Evolutionary conservation across 148 eudicot species (phyloP).

Genomic region (Hydrangea macrophylla): DNA sequence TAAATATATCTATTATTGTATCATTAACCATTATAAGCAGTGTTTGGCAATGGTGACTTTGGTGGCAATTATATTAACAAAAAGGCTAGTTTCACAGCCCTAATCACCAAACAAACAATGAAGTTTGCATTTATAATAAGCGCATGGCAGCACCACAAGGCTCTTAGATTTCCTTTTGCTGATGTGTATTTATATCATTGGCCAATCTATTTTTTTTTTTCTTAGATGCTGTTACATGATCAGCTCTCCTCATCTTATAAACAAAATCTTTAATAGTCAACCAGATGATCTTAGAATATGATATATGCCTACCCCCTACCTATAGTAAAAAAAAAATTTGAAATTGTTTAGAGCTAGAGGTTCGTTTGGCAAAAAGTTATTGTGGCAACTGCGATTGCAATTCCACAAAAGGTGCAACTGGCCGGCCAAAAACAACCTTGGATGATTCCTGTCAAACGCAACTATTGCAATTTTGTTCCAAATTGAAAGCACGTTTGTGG

Average conservation of each 20-base stretch:
- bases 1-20: background rate
- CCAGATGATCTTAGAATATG: background rate
- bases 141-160: background rate
- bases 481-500: too few species aligned
- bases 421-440: too few species aligned
- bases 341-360: background rate
- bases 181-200: background rate
- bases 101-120: background rate
- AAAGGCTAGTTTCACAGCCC: slow-evolving; percentile 4
- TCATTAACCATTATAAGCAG: slow-evolving; percentile 11
- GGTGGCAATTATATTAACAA: slow-evolving; percentile 1
- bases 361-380: too few species aligned
- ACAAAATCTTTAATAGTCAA: background rate
- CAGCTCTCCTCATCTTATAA: background rate
- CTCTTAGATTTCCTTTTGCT: too few species aligned
- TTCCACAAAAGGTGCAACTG: too few species aligned
- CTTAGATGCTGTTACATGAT: background rate
- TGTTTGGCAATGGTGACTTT: slow-evolving; percentile 8
- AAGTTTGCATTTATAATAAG: background rate
- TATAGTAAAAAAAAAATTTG: background rate
- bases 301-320: background rate
- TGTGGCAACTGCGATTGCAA: too few species aligned
- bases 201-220: background rate
- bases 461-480: too few species aligned
- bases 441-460: too few species aligned